Base-by-base conservation (phyloP, 2,329 filamentous ascomycete genomes). In the Cladophialophora chaetospira region DNA sequence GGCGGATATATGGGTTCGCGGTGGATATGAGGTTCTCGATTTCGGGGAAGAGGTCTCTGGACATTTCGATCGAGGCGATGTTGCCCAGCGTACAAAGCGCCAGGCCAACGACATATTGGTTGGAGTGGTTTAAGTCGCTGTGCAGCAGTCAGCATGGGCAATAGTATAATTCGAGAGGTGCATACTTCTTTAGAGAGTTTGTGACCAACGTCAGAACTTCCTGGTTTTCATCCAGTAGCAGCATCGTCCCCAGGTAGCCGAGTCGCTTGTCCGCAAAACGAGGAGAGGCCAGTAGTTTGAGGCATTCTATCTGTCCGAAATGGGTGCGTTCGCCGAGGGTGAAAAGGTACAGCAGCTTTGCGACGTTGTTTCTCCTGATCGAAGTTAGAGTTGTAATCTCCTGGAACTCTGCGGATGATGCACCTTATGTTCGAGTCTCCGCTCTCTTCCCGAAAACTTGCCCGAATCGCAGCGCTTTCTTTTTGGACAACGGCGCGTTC, bases 271-370 rank as follows among this genome's bases (percentile, higher is more conserved):
- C 94, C 65, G 94, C 94, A 71, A 99, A 99, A 57, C 93, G 90
- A 64, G 95, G 92, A 36, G 94, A 99, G 57, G 94, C 94, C 57
- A 99, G 84, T 48, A 99, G 84, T 77, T 99, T 99, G 69, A 99
- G 82, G 75, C 94, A 99, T 84, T 99, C 94, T 71, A 99, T 99
- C 80, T 99, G 94, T 49, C 94, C 94, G 72, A 99, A 99, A 76
- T 99, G 94, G 55, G 94, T 99, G 69, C 94, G 85, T 77, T 99
- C 94, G 63, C 94, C 94, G 38, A 99, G 83, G 1, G 94, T 99
- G 75, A 99, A 99, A 60, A 99, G 89, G 73, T 99, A 99, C 35
- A 99, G 84, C 31, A 99, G 85, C 76, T 99, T 99, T 58, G 94
- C 92, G 68, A 99, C 94, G 82, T 99, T 99, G 80, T 99, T 99